phyloP scores from a whole-genome alignment of 2,329 filamentous ascomycete genomes.

The Apiospora pterosperma region DNA sequence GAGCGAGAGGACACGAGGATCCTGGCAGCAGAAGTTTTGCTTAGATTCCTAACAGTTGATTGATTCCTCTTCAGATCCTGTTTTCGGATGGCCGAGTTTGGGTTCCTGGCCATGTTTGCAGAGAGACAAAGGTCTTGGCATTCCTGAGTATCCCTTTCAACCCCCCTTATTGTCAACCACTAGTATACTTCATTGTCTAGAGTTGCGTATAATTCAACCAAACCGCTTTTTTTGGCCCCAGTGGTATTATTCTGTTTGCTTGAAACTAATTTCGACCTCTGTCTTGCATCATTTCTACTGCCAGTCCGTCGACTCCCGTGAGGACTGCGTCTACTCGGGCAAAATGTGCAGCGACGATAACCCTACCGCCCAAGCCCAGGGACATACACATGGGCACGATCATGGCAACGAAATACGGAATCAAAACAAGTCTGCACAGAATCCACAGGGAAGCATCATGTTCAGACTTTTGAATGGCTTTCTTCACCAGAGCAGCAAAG shows the following conservation, averaged over 20 bases:
- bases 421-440: background rate
- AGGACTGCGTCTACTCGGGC: background rate
- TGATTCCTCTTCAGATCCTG: background rate
- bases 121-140: slow-evolving; percentile 3
- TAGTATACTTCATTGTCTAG: background rate
- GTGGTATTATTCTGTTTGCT: background rate
- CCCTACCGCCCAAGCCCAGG: background rate
- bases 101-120: background rate
- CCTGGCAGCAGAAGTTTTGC: background rate
- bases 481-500: background rate
- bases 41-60: background rate
- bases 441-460: background rate
- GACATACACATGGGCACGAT: background rate
- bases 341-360: background rate
- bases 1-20: slow-evolving; percentile 2
- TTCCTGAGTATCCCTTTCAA: background rate
- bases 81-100: background rate
- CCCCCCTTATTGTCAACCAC: background rate
- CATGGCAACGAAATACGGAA: background rate
- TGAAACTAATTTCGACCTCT: background rate
- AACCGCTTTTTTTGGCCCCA: background rate
- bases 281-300: background rate
- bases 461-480: no score
- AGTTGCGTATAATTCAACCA: background rate
- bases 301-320: background rate